These are phyloP conservation scores for Yueomyces sp. DNA, from an alignment of 1,139 yeast genomes.

Conservation along the genomic window DNA sequence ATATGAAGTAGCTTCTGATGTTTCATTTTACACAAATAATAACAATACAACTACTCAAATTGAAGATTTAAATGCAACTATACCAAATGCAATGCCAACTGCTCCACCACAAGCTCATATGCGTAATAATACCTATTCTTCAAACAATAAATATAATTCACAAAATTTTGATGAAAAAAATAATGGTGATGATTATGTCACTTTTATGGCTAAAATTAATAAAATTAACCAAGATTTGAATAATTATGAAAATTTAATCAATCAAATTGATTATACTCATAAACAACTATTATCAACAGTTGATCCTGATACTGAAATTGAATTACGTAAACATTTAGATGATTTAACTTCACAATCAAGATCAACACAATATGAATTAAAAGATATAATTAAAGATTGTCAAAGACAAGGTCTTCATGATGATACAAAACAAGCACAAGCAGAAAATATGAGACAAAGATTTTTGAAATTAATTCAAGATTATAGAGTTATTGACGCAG, in stretches of 20 bases:
- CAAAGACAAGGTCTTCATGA: conserved; percentile 65
- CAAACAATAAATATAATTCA: not conserved
- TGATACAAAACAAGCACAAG: conserved; percentile 76
- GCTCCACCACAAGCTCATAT: not conserved
- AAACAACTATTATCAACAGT: conserved; percentile 74
- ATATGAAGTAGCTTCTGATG: not conserved
- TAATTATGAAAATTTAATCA: conserved; percentile 66
- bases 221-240: conserved; percentile 70
- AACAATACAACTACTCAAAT: too few species aligned
- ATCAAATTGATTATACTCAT: conserved; percentile 72
- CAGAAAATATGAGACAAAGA: conserved; percentile 76
- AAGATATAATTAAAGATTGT: conserved; percentile 61
- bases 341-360: conserved; percentile 67
- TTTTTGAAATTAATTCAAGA: conserved; percentile 79
- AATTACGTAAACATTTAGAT: conserved; percentile 68
- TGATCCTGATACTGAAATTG: conserved; percentile 46
- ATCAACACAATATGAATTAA: conserved; percentile 62
- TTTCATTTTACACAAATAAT: not conserved
- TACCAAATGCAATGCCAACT: not conserved
- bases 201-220: conserved; percentile 74
- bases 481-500: conserved; percentile 77
- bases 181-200: conserved; percentile 38
- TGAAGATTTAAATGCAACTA: not conserved
- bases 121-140: not conserved
- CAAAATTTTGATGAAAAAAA: not conserved